phyloP scores from a whole-genome alignment of 169 alveolate species.

The Prorocentrum cordatum region DNA sequence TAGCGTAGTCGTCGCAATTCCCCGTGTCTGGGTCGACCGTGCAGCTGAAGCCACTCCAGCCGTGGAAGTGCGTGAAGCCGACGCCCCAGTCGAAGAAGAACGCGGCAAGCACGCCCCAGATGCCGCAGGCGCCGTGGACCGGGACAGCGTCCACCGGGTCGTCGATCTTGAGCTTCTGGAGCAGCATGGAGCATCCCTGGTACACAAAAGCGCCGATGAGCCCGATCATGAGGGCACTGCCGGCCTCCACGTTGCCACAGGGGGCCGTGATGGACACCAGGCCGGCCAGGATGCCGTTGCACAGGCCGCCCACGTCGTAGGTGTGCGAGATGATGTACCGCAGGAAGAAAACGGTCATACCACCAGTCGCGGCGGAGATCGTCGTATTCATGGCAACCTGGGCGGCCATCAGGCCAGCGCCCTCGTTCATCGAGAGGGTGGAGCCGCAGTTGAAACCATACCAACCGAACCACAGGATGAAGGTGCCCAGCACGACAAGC shows the following conservation, averaged over 20 bases:
- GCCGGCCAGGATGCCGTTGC: slow-evolving; percentile 70
- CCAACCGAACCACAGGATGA: slow-evolving; percentile 22
- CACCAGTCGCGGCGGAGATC: slow-evolving; percentile 50
- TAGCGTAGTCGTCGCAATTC: not conserved
- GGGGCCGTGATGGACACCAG: slow-evolving; percentile 67
- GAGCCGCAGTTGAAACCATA: slow-evolving; percentile 48
- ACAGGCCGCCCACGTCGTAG: slow-evolving; percentile 41
- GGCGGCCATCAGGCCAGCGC: not conserved
- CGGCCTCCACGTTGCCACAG: slow-evolving; percentile 18
- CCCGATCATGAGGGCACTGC: not conserved
- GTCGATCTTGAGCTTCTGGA: not conserved
- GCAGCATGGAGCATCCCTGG: not conserved
- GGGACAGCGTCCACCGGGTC: slow-evolving; percentile 9
- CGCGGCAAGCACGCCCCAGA: slow-evolving; percentile 2
- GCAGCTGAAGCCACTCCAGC: not conserved
- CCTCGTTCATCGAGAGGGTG: not conserved
- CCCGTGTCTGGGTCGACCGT: not conserved
- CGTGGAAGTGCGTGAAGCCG: not conserved
- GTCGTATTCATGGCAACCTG: slow-evolving; percentile 62
- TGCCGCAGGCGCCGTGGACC: slow-evolving; percentile 6
- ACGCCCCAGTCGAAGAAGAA: not conserved
- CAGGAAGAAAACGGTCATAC: not conserved
- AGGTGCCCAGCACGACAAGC: slow-evolving; percentile 14
- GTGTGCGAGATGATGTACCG: not conserved
- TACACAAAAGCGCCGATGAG: not conserved